Evolutionary conservation across 2,329 filamentous ascomycete species (phyloP), one percentile per base, ranked within the genome.

Genomic region (Simplicillium sp.): DNA sequence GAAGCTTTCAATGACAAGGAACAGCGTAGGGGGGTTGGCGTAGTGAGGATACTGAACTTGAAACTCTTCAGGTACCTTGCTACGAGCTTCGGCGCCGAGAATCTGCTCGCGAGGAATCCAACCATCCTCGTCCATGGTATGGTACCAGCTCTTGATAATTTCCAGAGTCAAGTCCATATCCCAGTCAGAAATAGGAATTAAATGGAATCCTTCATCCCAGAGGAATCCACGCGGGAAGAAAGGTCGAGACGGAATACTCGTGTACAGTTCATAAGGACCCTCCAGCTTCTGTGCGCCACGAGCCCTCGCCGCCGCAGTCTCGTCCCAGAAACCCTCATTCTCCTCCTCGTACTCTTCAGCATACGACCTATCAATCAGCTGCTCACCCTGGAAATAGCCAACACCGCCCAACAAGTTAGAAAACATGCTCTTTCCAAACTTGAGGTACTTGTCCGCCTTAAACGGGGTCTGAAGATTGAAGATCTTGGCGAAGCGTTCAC

Each of bases 101-200:
- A 98, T 97, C 64, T 96, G 89, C 66, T 98, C 92, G 39, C 92
- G 83, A 3, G 82, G 87, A 56, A 98, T 97, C 92, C 92, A 98
- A 40, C 92, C 92, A 58, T 97, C 88, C 13, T 92, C 84, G 50
- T 98, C 92, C 77, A 97, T 95, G 14, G 94, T 76, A 48, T 82
- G 87, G 66, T 94, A 94, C 92, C 92, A 98, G 62, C 87, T 95
- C 65, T 84, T 86, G 46, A 97, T 76, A 48, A 98, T 87, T 47
- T 96, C 87, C 25, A 84, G 67, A 3, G 86, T 81, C 39, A 97
- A 73, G 55, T 96, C 89, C 39, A 88, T 78, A 57, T 98, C 92
- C 85, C 89, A 98, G 49, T 98, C 90, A 15, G 87, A 75, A 40
- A 98, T 82, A 2, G 89, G 89, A 37, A 95, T 69, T 29, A 98